phyloP scores from a whole-genome alignment of 2,329 filamentous ascomycete genomes.

The Curvularia verruculosa region DNA sequence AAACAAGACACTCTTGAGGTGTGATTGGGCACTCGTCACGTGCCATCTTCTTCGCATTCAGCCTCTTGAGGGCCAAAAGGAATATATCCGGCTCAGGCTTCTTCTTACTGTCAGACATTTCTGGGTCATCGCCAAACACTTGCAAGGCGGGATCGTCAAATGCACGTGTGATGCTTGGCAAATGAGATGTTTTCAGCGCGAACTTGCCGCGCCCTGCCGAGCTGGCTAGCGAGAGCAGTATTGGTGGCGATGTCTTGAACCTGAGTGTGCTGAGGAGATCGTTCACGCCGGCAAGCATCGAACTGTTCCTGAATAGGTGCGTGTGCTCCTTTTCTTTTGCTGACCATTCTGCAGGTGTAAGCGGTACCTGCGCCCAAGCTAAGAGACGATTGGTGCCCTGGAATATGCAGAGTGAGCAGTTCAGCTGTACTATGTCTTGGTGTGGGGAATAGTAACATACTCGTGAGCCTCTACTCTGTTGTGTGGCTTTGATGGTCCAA shows the following conservation, averaged over 20 bases:
- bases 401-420: not conserved
- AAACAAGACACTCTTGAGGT: constrained; percentile 8
- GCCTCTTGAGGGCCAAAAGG: constrained; percentile 4
- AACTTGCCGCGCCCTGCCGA: constrained; percentile 9
- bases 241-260: not conserved
- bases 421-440: not conserved
- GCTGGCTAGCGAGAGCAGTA: constrained; percentile 10
- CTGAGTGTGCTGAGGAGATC: constrained; percentile 2
- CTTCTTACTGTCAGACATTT: constrained; percentile 14
- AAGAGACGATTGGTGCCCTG: constrained; percentile 29
- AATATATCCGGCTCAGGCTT: constrained; percentile 16
- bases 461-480: constrained; percentile 28
- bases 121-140: constrained; percentile 9
- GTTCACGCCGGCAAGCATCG: constrained; percentile 1
- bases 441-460: constrained; percentile 4
- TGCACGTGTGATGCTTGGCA: not conserved
- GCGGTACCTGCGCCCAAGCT: constrained; percentile 28
- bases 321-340: constrained; percentile 15
- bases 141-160: constrained; percentile 8
- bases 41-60: not conserved
- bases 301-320: constrained; percentile 20
- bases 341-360: constrained; percentile 25
- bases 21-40: not conserved
- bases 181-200: constrained; percentile 5
- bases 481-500: constrained; percentile 30